These are phyloP conservation scores for Helianthus annuus DNA, from an alignment of 129 eudicot species.

Conservation along the genomic window DNA sequence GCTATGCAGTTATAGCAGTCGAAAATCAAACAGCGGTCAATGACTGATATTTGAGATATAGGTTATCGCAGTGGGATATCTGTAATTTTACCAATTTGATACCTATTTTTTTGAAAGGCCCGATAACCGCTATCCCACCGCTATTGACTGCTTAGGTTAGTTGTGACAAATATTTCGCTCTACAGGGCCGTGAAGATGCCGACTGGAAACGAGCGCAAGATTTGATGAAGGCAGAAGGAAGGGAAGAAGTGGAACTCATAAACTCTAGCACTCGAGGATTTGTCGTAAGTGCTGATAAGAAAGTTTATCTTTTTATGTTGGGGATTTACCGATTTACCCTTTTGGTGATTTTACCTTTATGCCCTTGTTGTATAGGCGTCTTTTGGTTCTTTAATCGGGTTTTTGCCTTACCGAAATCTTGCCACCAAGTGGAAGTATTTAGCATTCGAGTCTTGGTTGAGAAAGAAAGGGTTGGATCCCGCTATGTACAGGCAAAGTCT, in stretches of 20 bases:
- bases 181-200: slow-evolving; percentile 62
- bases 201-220: slow-evolving; percentile 80
- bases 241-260: slow-evolving; percentile 83
- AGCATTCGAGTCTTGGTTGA: slow-evolving; percentile 95
- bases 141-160: slow-evolving; percentile 1
- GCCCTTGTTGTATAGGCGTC: slow-evolving; percentile 57
- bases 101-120: too few relatives aligned
- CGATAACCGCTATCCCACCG: too few relatives aligned
- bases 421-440: slow-evolving; percentile 79
- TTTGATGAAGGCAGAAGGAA: slow-evolving; percentile 53
- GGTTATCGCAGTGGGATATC: too few relatives aligned
- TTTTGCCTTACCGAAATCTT: slow-evolving; percentile 88
- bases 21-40: too few relatives aligned
- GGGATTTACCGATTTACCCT: background rate
- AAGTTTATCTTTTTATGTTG: slow-evolving; percentile 12
- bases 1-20: background rate
- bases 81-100: too few relatives aligned
- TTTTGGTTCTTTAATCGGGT: slow-evolving; percentile 83
- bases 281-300: slow-evolving; percentile 52
- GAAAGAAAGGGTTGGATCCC: slow-evolving; percentile 87
- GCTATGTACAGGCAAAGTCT: slow-evolving; percentile 66
- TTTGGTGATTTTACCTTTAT: slow-evolving; percentile 19
- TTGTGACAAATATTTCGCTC: background rate
- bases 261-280: slow-evolving; percentile 88
- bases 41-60: too few relatives aligned